A percentile compares a stretch with the other conserved stretches of the same genome.
Conservation (phyloP, 1,139 yeast species). For the Yamadazyma trypodendri region DNA sequence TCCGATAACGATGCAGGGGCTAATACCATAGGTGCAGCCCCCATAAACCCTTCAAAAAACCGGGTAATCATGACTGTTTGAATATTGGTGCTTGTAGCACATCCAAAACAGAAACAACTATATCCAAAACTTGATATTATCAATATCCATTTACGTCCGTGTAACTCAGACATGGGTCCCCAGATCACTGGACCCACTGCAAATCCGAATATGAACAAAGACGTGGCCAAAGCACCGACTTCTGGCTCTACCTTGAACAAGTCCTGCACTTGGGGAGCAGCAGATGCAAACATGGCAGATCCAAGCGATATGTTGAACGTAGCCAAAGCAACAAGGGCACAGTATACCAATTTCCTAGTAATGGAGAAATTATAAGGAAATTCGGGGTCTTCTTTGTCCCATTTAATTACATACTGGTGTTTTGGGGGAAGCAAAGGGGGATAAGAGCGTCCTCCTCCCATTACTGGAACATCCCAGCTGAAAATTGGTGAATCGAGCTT, state of each 20-base stretch:
- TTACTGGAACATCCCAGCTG: constrained; percentile 21
- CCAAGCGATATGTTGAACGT: constrained; percentile 47
- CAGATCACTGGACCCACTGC: constrained; percentile 41
- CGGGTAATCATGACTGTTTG: constrained; percentile 40
- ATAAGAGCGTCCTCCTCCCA: constrained; percentile 36
- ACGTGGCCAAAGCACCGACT: constrained; percentile 34
- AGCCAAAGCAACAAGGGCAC: constrained; percentile 26
- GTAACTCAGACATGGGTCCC: constrained; percentile 41
- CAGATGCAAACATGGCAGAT: constrained; percentile 37
- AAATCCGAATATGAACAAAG: constrained; percentile 39
- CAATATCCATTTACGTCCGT: constrained; percentile 32
- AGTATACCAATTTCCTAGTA: constrained; percentile 24
- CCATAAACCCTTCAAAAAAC: constrained; percentile 38
- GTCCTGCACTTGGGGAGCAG: constrained; percentile 19
- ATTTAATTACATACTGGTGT: constrained; percentile 33
- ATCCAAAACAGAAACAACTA: constrained; percentile 33
- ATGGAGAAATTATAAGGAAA: constrained; percentile 48
- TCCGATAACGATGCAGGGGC: constrained; percentile 44
- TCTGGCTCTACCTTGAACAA: constrained; percentile 29
- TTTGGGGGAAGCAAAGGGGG: constrained; percentile 34
- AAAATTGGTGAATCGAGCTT: neutral
- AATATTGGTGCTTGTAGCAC: constrained; percentile 36
- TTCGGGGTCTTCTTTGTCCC: constrained; percentile 47
- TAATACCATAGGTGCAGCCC: constrained; percentile 40
- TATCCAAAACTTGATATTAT: constrained; percentile 29